Evolutionary conservation across 2,329 filamentous ascomycete genomes (phyloP).

Genomic region (Truncatella angustata): DNA sequence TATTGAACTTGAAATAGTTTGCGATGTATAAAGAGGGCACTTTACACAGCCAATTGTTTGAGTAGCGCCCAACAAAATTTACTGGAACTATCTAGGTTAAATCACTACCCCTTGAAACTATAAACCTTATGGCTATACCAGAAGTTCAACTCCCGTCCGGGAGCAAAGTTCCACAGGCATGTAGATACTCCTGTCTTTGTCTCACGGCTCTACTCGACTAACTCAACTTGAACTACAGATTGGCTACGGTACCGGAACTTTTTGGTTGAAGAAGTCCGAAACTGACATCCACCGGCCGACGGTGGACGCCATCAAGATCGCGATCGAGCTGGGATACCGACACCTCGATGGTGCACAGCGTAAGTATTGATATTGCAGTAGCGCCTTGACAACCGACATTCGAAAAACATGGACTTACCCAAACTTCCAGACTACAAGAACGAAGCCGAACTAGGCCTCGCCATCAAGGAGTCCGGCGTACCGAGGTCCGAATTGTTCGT

Average conservation of each 20-base stretch:
- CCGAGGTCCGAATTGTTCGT: conserved; percentile 67
- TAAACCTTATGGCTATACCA: background rate
- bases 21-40: too few species aligned
- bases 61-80: too few species aligned
- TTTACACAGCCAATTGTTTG: too few species aligned
- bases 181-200: background rate
- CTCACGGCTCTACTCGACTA: too few species aligned
- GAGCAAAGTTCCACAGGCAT: background rate
- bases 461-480: conserved; percentile 64
- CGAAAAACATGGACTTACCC: too few species aligned
- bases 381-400: too few species aligned
- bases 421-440: conserved; percentile 50
- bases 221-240: background rate
- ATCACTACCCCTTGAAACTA: too few species aligned
- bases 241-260: background rate
- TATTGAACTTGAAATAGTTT: too few species aligned
- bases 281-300: background rate
- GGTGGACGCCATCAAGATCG: background rate
- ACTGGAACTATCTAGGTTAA: too few species aligned
- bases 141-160: background rate
- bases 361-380: background rate
- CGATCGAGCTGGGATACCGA: background rate
- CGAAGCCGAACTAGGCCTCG: conserved; percentile 66
- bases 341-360: conserved; percentile 7
- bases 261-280: conserved; percentile 1